Base-by-base conservation (phyloP, 768 basidiomycete species). In the Suillus clintonianus region DNA sequence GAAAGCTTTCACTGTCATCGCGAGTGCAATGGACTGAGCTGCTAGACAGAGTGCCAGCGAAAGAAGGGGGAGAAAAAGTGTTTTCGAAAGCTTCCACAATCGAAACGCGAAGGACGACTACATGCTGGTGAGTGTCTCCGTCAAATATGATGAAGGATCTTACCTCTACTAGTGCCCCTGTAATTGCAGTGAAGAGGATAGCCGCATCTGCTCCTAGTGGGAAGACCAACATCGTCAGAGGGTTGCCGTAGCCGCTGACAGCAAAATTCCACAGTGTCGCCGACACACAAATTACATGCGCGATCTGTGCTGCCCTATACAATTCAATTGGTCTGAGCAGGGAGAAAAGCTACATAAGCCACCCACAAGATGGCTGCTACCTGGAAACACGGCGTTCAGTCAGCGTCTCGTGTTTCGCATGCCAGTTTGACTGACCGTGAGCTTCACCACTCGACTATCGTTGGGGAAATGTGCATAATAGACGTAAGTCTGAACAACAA, bases 401-500 rank as follows among this genome's bases (percentile, higher is more conserved):
- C 17, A 57, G 24, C 37, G 55, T 17, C 10, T 24, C 5, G 14
- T 39, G 13, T 32, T n/a, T 6, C 5, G 19, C 37, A 50, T 36
- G n/a, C 17, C 19, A 47, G 22, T 27, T 22, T 15, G 4, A 19
- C 64, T 63, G 10, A 65, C 64, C 22, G 62, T 41, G 30, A 45
- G 15, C 24, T 63, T 65, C 34, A 65, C 24, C 8, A 15, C 11
- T 57, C 55, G 55, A 32, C 27, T 32, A 39, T 69, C 68, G 6
- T 59, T 54, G 3, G 43, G 19, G 62, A 66, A 69, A 6, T 22
- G 60, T 9, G 58, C 51, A 51, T 66, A 62, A 59, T 69, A 69
- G n/a, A 60, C 22, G 45, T 68, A 62, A 19, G 47, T 42, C 58
- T 69, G 68, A 47, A 61, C 24, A 1, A 59, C 48, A 11, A 63